Evolutionary conservation across 176 grass and related monocot species (phyloP).

Genomic region (Areca catechu): DNA sequence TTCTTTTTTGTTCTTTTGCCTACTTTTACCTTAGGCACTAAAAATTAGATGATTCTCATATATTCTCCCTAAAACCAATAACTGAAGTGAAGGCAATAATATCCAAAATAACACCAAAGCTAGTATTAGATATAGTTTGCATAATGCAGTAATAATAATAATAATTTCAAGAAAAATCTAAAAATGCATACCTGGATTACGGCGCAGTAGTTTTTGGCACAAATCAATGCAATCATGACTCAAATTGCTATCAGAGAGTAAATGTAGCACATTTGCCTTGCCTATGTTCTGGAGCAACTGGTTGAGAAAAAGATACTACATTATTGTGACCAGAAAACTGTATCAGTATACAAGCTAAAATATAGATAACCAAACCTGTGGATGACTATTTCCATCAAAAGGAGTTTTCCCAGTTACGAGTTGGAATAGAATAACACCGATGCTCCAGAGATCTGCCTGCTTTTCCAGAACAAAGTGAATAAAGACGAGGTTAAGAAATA

Average conservation of each 20-base stretch:
- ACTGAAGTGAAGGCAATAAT: no score
- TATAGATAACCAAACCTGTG: conserved; percentile 47
- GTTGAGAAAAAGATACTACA: not conserved
- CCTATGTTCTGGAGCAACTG: conserved; percentile 85
- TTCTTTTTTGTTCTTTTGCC: no score
- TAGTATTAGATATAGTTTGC: not conserved
- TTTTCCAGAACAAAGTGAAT: conserved; percentile 24
- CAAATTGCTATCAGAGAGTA: conserved; percentile 56
- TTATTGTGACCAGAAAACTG: no score
- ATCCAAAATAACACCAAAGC: no score
- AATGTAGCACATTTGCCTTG: conserved; percentile 44
- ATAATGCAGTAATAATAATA: not conserved
- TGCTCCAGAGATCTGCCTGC: conserved; percentile 99
- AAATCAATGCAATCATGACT: conserved; percentile 73
- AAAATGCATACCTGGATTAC: conserved; percentile 59
- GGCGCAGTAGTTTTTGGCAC: conserved; percentile 75
- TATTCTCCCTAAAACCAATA: no score
- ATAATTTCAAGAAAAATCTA: not conserved
- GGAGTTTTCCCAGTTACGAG: conserved; percentile 85
- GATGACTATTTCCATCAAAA: conserved; percentile 79
- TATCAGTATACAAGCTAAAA: conserved; percentile 5
- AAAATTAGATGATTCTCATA: no score
- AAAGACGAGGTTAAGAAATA: conserved; percentile 18
- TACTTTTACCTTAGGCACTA: no score
- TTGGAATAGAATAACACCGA: conserved; percentile 96